Base-by-base conservation (phyloP, 208 protist genomes). In the Trypanosoma vivax region DNA sequence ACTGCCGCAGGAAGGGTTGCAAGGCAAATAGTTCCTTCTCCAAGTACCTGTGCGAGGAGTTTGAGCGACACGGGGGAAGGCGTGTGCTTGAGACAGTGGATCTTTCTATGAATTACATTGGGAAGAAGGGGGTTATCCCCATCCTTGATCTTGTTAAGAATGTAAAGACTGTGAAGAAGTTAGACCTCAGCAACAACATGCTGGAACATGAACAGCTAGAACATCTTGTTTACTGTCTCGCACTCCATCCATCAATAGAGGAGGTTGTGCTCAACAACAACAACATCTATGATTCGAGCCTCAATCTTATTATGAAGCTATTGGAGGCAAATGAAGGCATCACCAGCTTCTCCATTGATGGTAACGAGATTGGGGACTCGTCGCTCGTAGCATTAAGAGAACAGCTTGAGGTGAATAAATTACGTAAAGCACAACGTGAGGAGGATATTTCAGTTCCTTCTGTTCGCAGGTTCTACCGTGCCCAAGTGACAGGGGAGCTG, bases 61-160 rank as follows among this genome's bases (percentile, higher is more conserved):
- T 72, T 46, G 52, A 48, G n/a, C 52, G 59, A 24, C 40, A 73
- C 21, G 51, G 47, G 2, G 50, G 67, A 27, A 29, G 57, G 28
- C 51, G 57, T 6, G 34, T 75, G 5, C 59, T 90, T 16, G 57
- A 74, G 6, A 51, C 33, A 7, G 38, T 92, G 7, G 85, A 95
- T 64, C 60, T 90, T 10, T 87, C 80, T 7, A 31, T 40, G 18
- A 95, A 90, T 65, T 95, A 90, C 50, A 53, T 95, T 9, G 88
- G 88, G 2, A 58, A 65, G 38, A 88, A 87, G 39, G 88, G 88
- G 1, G 63, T 93, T 5, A 70, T 79, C 29, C 85, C 88, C 5
- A 58, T 93, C 6, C 55, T 95, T 34, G 85, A 93, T 41, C 66
- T 92, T 9, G 81, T 88, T 2, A 87, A 91, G 51, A 86, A 91